Base-by-base conservation (phyloP, 225 moss, liverwort and hornwort genomes). In the Lunularia cruciata region DNA sequence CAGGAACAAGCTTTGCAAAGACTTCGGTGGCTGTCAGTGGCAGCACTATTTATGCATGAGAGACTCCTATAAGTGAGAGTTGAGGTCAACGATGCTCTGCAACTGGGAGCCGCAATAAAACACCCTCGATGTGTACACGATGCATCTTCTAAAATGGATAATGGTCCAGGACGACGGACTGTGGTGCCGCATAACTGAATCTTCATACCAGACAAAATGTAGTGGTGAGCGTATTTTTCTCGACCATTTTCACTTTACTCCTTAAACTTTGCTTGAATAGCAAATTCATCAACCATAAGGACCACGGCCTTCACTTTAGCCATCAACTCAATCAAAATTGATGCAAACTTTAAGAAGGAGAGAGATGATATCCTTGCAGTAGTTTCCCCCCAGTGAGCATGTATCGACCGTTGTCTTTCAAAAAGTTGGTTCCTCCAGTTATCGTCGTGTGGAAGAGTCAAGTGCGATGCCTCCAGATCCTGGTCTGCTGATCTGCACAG, bases 261-360 rank as follows among this genome's bases (percentile, higher is more conserved):
- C n/a, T n/a, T 67, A 38, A 83, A 83, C 27, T 51, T 71, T 45
- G 82, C 82, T 65, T 83, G 58, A 22, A 47, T 63, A 0, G 78
- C 75, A 57, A 83, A 75, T 8, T 78, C 60, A 54, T 83, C 82
- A 30, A 83, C 75, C 75, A 78, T 72, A 15, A 26, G 68, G 31
- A 83, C 75, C 27, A 83, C 63, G 64, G 53, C 47, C 58, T 75
- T 78, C 3, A 83, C 82, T 65, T 78, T 83, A 59, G 75, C 72
- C 78, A 75, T 78, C 26, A 83, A 39, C 53, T 83, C 82, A 34
- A 83, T 65, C 68, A 83, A 30, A 60, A 83, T 83, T 25, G 78
- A 69, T 6, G 75, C 72, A 69, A 83, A 83, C 63, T 83, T 83
- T 3, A 83, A 48, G 26, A 83, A 75, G 0, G 82, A 83, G 3